A percentile compares a stretch with the other conserved stretches of the same genome.
These are phyloP conservation scores for Fomitopsis schrenkii DNA, from an alignment of 1,284 basidiomycete genomes.

Conservation along the genomic window DNA sequence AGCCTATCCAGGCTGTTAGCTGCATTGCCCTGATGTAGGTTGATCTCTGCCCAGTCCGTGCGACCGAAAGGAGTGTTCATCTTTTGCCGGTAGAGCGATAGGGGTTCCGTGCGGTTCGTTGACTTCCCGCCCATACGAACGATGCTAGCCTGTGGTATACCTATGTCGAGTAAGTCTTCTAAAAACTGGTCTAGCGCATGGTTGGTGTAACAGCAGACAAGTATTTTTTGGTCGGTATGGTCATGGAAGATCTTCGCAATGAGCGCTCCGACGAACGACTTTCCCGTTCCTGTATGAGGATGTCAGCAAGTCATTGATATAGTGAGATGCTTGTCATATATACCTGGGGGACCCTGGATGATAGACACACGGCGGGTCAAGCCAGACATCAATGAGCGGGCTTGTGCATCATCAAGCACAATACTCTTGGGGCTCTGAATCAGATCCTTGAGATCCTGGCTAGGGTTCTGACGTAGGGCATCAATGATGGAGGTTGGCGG, in stretches of 20 bases:
- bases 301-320: not conserved
- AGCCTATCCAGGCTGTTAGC: slow-evolving; percentile 25
- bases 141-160: slow-evolving; percentile 43
- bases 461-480: slow-evolving; percentile 30
- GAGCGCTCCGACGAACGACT: slow-evolving; percentile 63
- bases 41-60: slow-evolving; percentile 37
- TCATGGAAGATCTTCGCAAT: slow-evolving; percentile 54
- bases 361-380: slow-evolving; percentile 51
- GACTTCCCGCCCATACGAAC: slow-evolving; percentile 55
- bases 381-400: slow-evolving; percentile 43
- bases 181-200: slow-evolving; percentile 66
- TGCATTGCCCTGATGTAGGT: slow-evolving; percentile 27
- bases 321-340: slow-evolving; percentile 11
- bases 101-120: slow-evolving; percentile 37
- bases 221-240: slow-evolving; percentile 39
- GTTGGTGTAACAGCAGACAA: slow-evolving; percentile 66
- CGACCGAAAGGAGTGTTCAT: slow-evolving; percentile 13
- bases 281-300: slow-evolving; percentile 50
- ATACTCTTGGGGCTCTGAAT: slow-evolving; percentile 32
- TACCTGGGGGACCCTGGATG: slow-evolving; percentile 67
- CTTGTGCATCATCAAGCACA: slow-evolving; percentile 48
- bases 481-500: slow-evolving; percentile 25
- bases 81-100: slow-evolving; percentile 37
- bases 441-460: slow-evolving; percentile 37
- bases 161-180: slow-evolving; percentile 52